Base-by-base conservation (phyloP, 176 grass and related monocot species). In the Olyra latifolia region DNA sequence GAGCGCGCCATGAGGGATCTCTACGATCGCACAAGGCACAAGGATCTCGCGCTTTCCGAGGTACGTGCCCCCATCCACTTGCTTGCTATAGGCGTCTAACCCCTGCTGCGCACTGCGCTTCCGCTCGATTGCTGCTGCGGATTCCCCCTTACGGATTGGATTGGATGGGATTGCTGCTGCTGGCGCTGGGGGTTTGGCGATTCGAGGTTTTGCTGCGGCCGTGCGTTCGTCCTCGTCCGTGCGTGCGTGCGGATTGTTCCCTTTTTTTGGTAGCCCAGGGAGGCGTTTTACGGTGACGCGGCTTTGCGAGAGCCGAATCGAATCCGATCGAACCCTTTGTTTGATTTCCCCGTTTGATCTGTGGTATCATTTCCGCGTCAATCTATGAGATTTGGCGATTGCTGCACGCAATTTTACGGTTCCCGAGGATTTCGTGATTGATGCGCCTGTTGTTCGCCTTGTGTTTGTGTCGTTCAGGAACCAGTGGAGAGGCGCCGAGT, bases 1-100 rank as follows among this genome's bases (percentile, higher is more conserved):
- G 87, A 85, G 57, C 83, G 80, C 56, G 82, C 24, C 25, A 38
- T 94, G 62, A 85, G 71, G 84, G 87, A 91, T 85, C 89, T 91
- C 14, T 87, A 91, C 84, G 92, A 85, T 85, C 92, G 69, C 42
- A 32, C 75, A 40, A 65, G 66, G 2, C 83, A 56, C 68, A 64
- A 32, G 52, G 81, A 80, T 90, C 69, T 77, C 6, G 65, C 54
- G 2, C 28, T 53, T 6, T 3, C 23, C 50, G 83, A 90, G 88
- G 88, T 85, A 76, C 42, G 61, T 17, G 6, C 23, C n/a, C 23
- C 20, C 65, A 80, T 80, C 81, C 50, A 19, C 29, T 42, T 42
- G 44, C 44, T 1, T 0, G 50, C 27, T 48, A 45, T n/a, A 42
- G 47, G 11, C 25, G 13, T 13, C 71, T 53, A 22, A 8, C 15